These are phyloP conservation scores for Trichoderma sp. DNA, from an alignment of 2,329 filamentous ascomycete species.

Conservation along the genomic window DNA sequence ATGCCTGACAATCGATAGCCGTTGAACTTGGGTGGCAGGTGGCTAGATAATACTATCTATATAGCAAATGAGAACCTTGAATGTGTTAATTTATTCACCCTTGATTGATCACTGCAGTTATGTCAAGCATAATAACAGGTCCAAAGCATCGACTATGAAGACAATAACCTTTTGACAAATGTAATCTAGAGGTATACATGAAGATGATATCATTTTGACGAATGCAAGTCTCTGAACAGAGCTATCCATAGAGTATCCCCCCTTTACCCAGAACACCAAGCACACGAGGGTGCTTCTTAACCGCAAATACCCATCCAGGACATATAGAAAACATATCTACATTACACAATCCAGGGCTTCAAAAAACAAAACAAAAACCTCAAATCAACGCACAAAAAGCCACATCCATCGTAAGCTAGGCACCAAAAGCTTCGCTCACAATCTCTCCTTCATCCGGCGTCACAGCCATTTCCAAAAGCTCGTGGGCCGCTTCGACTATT, in stretches of 20 bases:
- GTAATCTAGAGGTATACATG: not conserved
- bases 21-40: not conserved
- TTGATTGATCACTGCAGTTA: not conserved
- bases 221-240: not conserved
- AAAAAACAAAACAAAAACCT: not conserved
- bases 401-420: constrained; percentile 22
- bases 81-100: not conserved
- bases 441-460: constrained; percentile 67
- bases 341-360: not conserved
- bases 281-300: not conserved
- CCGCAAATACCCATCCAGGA: not conserved
- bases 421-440: constrained; percentile 42
- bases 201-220: not conserved
- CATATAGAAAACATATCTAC: not conserved
- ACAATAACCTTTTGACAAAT: too few species aligned
- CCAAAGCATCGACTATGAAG: too few species aligned
- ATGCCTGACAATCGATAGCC: not conserved
- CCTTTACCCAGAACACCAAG: not conserved
- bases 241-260: not conserved
- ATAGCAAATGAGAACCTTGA: not conserved
- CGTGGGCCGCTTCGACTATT: constrained; percentile 76
- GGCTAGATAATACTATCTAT: not conserved
- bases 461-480: constrained; percentile 75
- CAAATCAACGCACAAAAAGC: not conserved
- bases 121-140: not conserved